phyloP scores from a whole-genome alignment of 257 asterid genomes.

The Fraxinus excelsior region DNA sequence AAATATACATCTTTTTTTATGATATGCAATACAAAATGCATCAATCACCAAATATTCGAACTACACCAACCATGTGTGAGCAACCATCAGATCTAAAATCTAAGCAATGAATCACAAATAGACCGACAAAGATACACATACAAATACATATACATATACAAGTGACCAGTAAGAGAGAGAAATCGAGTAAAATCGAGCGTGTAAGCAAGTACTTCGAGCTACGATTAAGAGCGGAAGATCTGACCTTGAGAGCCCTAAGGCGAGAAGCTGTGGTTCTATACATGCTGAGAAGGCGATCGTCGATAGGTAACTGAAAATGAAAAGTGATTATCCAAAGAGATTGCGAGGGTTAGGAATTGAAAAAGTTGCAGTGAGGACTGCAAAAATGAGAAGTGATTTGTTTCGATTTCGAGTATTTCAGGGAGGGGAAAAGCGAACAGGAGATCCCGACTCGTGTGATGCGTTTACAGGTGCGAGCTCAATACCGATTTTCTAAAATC shows the following conservation, averaged over 20 bases:
- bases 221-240: constrained; percentile 1
- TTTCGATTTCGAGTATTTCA: background rate
- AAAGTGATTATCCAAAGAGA: background rate
- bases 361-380: background rate
- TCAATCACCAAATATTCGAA: background rate
- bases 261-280: constrained; percentile 66
- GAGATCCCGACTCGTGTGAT: background rate
- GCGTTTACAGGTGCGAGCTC: background rate
- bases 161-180: background rate
- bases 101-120: background rate
- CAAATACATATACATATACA: constrained; percentile 9
- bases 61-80: background rate
- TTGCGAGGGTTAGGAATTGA: background rate
- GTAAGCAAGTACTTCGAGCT: background rate
- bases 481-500: no score
- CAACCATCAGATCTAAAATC: background rate
- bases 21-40: background rate
- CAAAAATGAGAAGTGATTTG: background rate
- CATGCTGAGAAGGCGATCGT: constrained; percentile 42
- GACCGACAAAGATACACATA: background rate
- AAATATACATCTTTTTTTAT: background rate
- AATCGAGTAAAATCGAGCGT: background rate
- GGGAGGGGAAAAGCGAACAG: background rate
- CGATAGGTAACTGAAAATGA: background rate
- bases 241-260: constrained; percentile 67